Evolutionary conservation across 495 filamentous ascomycete genomes (phyloP).

Genomic region (Penicillium nucicola): DNA sequence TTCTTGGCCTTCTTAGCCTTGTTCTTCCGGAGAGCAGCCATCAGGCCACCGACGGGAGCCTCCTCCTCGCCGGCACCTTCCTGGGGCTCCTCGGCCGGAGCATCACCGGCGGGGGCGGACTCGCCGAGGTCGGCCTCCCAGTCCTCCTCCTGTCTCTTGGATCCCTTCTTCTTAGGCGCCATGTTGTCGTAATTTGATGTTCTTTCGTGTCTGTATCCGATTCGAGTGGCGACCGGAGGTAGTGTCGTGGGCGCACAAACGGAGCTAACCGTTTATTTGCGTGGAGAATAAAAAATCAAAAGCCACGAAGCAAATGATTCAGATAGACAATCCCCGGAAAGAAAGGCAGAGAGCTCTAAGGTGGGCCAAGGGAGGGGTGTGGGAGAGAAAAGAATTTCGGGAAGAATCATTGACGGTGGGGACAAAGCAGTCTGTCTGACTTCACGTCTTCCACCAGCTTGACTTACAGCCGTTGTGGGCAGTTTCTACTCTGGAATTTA

Average conservation of each 20-base stretch:
- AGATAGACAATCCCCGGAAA: slow-evolving; percentile 16
- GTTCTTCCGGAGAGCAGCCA: slow-evolving; percentile 86
- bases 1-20: slow-evolving; percentile 92
- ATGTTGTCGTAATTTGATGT: slow-evolving; percentile 42
- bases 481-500: background rate
- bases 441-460: slow-evolving; percentile 14
- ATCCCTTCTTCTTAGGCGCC: slow-evolving; percentile 93
- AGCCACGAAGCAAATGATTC: slow-evolving; percentile 6
- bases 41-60: slow-evolving; percentile 65
- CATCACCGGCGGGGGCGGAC: slow-evolving; percentile 50
- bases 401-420: slow-evolving; percentile 28
- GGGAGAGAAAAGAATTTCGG: slow-evolving; percentile 28
- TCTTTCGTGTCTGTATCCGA: slow-evolving; percentile 8
- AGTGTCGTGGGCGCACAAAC: slow-evolving; percentile 28
- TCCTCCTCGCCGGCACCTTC: slow-evolving; percentile 44
- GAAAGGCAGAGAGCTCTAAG: slow-evolving; percentile 15
- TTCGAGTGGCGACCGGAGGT: slow-evolving; percentile 17
- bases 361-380: slow-evolving; percentile 17
- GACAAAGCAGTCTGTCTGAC: slow-evolving; percentile 17
- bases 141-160: slow-evolving; percentile 83
- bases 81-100: slow-evolving; percentile 43
- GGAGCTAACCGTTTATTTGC: slow-evolving; percentile 33
- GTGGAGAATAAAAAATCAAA: background rate
- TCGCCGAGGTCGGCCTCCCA: slow-evolving; percentile 98
- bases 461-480: background rate